Conservation (phyloP, 108 stramenopile genomes). For the Nitzschia palea region DNA sequence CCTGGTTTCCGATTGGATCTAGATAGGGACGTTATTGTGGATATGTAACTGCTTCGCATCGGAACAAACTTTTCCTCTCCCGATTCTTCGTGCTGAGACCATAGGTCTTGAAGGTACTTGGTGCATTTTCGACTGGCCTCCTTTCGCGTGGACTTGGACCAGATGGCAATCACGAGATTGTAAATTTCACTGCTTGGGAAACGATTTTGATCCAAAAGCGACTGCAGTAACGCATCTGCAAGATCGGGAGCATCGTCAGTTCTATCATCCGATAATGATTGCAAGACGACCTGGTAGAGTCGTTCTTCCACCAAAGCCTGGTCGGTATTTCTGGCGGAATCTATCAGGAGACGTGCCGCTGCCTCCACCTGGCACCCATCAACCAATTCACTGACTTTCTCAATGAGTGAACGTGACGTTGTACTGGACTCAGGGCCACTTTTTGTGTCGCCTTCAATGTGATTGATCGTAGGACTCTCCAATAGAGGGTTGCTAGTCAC, state of each 20-base stretch:
- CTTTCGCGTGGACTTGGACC: constrained; percentile 45
- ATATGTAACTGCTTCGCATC: constrained; percentile 14
- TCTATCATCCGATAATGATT: neutral
- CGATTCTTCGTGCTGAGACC: constrained; percentile 15
- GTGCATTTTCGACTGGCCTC: constrained; percentile 55
- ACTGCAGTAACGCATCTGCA: neutral
- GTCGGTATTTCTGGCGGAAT: neutral
- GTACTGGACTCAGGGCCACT: too few relatives aligned
- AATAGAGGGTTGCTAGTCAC: too few relatives aligned
- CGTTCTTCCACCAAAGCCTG: neutral
- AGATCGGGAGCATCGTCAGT: neutral
- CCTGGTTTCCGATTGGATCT: constrained; percentile 8
- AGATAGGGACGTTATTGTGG: constrained; percentile 18
- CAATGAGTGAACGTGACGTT: neutral
- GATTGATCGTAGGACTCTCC: too few relatives aligned
- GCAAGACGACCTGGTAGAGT: neutral
- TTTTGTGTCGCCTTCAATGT: too few relatives aligned
- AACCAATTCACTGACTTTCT: neutral
- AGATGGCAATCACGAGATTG: constrained; percentile 46
- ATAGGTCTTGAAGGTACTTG: constrained; percentile 10
- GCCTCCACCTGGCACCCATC: neutral
- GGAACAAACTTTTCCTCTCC: constrained; percentile 24
- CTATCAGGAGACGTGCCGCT: neutral
- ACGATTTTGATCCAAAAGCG: neutral
- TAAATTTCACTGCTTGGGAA: neutral